Percentiles rank a stretch among this genome's conserved stretches.
Evolutionary conservation across 176 grass and related monocot species (phyloP).

Genomic region (Cenchrus fungigraminus): DNA sequence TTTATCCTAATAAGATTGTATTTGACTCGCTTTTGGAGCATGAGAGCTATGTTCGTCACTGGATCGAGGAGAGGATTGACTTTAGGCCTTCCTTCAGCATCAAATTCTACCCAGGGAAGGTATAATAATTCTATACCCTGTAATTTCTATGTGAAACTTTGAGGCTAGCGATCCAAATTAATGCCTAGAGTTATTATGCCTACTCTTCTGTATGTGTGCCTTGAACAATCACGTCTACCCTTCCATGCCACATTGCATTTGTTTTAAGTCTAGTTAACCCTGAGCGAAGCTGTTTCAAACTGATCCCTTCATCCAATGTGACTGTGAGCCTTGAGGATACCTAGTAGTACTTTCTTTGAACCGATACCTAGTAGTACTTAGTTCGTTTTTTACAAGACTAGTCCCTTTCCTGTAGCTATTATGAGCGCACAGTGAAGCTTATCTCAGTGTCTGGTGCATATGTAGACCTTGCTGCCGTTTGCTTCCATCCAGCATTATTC

Average conservation of each 20-base stretch:
- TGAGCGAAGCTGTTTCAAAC: neutral
- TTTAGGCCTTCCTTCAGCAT: constrained; percentile 66
- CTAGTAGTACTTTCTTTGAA: too few species aligned
- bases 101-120: constrained; percentile 94
- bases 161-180: neutral
- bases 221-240: neutral
- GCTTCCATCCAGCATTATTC: constrained; percentile 6
- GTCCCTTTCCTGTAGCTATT: constrained; percentile 14
- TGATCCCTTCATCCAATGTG: neutral
- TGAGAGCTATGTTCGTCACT: constrained; percentile 65
- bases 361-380: neutral
- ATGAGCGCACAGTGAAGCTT: neutral
- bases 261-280: neutral
- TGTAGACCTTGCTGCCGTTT: neutral
- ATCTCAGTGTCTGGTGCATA: neutral
- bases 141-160: neutral
- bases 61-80: constrained; percentile 80
- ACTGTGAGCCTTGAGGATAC: neutral
- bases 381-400: neutral
- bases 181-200: neutral
- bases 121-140: constrained; percentile 23
- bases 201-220: neutral
- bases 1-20: constrained; percentile 75
- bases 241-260: constrained; percentile 7
- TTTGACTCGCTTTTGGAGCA: constrained; percentile 77